Evolutionary conservation across 73 alveolate genomes (phyloP).

Genomic region (Paramecium bursaria): DNA sequence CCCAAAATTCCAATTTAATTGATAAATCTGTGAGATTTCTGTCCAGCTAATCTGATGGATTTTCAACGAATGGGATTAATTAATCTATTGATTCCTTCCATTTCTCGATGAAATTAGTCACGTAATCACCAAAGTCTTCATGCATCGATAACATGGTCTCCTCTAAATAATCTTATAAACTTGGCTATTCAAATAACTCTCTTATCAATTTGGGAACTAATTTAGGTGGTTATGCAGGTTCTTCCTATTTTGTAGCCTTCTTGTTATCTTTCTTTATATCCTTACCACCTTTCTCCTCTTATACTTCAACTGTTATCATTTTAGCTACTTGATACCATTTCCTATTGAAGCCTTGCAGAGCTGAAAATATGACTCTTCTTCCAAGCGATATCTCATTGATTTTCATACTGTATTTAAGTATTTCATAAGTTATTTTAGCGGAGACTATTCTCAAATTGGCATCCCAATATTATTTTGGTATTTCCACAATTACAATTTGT

Average conservation of each 20-base stretch:
- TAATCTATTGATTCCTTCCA: constrained; percentile 89
- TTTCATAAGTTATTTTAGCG: constrained; percentile 65
- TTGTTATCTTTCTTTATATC: constrained; percentile 59
- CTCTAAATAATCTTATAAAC: constrained; percentile 57
- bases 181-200: constrained; percentile 57
- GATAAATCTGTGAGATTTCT: constrained; percentile 53
- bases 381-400: constrained; percentile 77
- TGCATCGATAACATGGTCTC: constrained; percentile 50
- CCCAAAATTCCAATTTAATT: constrained; percentile 57
- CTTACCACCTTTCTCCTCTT: not conserved
- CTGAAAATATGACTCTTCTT: constrained; percentile 66
- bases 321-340: constrained; percentile 65
- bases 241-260: constrained; percentile 54
- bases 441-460: constrained; percentile 57
- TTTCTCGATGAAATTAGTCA: constrained; percentile 76
- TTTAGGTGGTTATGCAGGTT: constrained; percentile 47
- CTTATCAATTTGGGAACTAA: constrained; percentile 52
- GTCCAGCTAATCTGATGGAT: constrained; percentile 50
- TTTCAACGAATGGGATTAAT: constrained; percentile 70
- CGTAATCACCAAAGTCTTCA: constrained; percentile 69
- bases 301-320: constrained; percentile 40
- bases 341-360: constrained; percentile 36
- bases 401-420: constrained; percentile 61
- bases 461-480: constrained; percentile 67
- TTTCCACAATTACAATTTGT: constrained; percentile 61